Evolutionary conservation across 2,329 filamentous ascomycete genomes (phyloP).

Genomic region (Setomelanomma holmii): DNA sequence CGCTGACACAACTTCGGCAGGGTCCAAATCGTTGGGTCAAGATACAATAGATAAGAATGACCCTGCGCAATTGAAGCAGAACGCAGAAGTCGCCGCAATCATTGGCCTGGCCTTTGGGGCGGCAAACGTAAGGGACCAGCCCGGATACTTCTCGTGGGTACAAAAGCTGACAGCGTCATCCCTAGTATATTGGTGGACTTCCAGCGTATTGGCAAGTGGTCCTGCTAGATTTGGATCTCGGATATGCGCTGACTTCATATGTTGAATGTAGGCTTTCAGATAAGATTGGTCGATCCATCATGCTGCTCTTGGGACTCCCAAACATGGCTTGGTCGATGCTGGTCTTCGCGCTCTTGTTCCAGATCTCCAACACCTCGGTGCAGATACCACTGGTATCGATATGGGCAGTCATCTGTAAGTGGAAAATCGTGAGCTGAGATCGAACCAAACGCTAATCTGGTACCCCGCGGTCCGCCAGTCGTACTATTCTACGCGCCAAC

Average conservation of each 20-base stretch:
- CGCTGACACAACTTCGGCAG: neutral
- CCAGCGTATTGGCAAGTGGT: constrained; percentile 20
- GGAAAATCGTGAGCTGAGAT: too few species aligned
- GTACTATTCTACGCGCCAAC: constrained; percentile 27
- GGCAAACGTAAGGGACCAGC: constrained; percentile 15
- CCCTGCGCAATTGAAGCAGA: neutral
- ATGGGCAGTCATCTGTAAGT: constrained; percentile 26
- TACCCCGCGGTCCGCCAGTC: too few species aligned
- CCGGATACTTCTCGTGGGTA: too few species aligned
- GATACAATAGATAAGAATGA: neutral
- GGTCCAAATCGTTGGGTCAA: constrained; percentile 7
- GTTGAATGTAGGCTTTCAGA: constrained; percentile 20
- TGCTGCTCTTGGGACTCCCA: constrained; percentile 25
- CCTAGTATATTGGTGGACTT: constrained; percentile 23
- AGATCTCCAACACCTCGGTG: constrained; percentile 11
- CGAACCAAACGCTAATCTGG: too few species aligned
- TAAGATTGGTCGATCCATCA: constrained; percentile 25
- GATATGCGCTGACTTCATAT: too few species aligned
- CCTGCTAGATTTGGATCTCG: neutral
- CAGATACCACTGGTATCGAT: constrained; percentile 20
- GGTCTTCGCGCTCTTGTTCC: constrained; percentile 28
- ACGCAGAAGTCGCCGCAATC: constrained; percentile 15
- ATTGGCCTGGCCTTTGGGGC: constrained; percentile 27
- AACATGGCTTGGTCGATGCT: constrained; percentile 35
- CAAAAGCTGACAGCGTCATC: too few species aligned